Conservation (phyloP, 306 rosid genomes). For the Prunus davidiana region DNA sequence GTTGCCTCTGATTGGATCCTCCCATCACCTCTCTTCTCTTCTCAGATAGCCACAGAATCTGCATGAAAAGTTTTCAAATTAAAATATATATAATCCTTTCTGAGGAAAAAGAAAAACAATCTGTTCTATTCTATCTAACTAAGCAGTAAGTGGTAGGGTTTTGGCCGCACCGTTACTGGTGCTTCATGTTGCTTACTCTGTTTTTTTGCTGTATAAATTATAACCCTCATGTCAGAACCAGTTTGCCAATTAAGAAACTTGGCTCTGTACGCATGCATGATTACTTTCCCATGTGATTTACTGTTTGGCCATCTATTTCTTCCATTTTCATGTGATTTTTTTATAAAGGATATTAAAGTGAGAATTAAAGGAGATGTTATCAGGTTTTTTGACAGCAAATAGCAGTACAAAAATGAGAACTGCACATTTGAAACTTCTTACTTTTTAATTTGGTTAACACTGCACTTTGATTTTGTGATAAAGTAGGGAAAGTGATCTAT, state of each 20-base stretch:
- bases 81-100: not conserved
- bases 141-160: not conserved
- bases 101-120: no score
- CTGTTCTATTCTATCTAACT: no score
- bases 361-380: not conserved
- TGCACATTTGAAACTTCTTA: not conserved
- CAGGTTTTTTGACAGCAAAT: not conserved
- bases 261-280: not conserved
- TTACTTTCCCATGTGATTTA: not conserved
- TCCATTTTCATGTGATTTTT: not conserved
- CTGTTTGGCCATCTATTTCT: not conserved
- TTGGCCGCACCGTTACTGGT: not conserved
- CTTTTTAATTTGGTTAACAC: not conserved
- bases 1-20: conserved; percentile 64
- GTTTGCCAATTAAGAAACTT: not conserved
- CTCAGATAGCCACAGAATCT: conserved; percentile 47
- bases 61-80: conserved; percentile 38
- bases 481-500: no score
- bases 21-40: conserved; percentile 35
- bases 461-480: not conserved
- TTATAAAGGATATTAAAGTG: not conserved
- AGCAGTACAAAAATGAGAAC: not conserved
- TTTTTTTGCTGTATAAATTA: not conserved
- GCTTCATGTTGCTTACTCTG: not conserved
- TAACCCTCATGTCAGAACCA: not conserved